Conservation (phyloP, 1,284 basidiomycete genomes). For the Apiotrichum montevideense region DNA sequence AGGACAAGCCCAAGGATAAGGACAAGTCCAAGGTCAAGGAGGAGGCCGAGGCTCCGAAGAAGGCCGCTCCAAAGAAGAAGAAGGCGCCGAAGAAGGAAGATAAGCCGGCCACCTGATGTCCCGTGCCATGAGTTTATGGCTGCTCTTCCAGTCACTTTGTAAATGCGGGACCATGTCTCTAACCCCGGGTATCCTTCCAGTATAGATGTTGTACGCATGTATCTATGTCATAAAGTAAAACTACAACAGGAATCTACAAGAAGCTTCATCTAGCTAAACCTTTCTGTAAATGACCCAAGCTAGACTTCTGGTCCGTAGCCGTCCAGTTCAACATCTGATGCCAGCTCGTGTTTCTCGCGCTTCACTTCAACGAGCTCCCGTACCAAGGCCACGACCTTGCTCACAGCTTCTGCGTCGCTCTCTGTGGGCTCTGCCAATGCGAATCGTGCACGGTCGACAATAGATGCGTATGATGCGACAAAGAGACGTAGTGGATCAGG, state of each 20-base stretch:
- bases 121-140: neutral
- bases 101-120: neutral
- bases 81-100: neutral
- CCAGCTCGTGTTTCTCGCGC: neutral
- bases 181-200: no score
- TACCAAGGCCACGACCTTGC: conserved; percentile 61
- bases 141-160: neutral
- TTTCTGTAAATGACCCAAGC: neutral
- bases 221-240: conserved; percentile 1
- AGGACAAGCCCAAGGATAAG: conserved; percentile 1
- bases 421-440: conserved; percentile 60
- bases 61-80: conserved; percentile 3
- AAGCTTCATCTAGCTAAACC: neutral
- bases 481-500: conserved; percentile 52
- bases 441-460: conserved; percentile 67
- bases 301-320: neutral
- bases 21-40: neutral
- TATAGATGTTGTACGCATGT: conserved; percentile 12
- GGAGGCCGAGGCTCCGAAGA: neutral
- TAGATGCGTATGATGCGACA: conserved; percentile 68
- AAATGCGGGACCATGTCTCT: no score
- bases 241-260: neutral
- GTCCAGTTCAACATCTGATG: neutral
- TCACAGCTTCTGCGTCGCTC: conserved; percentile 61
- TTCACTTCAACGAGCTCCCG: conserved; percentile 6